These are phyloP conservation scores for Leishmania aethiopica DNA, from an alignment of 208 protist genomes.

Conservation along the genomic window DNA sequence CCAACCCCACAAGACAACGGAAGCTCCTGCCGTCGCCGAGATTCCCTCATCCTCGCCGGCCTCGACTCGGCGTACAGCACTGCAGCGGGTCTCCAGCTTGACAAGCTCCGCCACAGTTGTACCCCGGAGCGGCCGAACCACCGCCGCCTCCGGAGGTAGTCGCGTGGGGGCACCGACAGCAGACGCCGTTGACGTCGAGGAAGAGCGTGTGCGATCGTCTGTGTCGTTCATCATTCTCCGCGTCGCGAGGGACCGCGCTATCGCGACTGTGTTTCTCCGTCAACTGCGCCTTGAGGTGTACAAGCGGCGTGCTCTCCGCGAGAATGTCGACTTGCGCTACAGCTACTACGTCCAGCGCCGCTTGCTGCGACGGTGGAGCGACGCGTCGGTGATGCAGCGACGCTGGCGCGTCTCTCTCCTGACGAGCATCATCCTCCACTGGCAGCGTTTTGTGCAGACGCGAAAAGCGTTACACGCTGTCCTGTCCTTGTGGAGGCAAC, in stretches of 20 bases:
- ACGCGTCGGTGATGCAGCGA: conserved; percentile 2
- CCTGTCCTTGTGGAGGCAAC: conserved; percentile 15
- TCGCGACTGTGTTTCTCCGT: conserved; percentile 62
- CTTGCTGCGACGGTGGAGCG: conserved; percentile 41
- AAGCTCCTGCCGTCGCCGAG: background rate
- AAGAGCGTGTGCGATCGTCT: conserved; percentile 31
- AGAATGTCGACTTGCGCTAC: conserved; percentile 57
- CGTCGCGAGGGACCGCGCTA: conserved; percentile 52
- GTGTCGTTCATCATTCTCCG: conserved; percentile 69
- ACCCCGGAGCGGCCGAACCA: background rate
- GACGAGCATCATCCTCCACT: conserved; percentile 20
- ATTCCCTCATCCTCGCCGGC: background rate
- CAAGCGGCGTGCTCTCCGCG: conserved; percentile 25
- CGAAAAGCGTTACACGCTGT: background rate
- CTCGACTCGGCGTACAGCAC: conserved; percentile 14
- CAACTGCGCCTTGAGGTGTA: conserved; percentile 54
- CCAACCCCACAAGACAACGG: background rate
- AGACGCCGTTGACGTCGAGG: background rate
- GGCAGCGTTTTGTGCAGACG: conserved; percentile 24
- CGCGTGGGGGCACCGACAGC: background rate
- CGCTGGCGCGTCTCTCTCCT: conserved; percentile 7
- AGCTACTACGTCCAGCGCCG: conserved; percentile 62
- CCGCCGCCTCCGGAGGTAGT: background rate
- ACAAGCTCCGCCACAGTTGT: background rate
- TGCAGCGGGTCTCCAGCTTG: conserved; percentile 27